Evolutionary conservation across 1,284 basidiomycete genomes (phyloP).

Genomic region (Cutaneotrichosporon cavernicola): DNA sequence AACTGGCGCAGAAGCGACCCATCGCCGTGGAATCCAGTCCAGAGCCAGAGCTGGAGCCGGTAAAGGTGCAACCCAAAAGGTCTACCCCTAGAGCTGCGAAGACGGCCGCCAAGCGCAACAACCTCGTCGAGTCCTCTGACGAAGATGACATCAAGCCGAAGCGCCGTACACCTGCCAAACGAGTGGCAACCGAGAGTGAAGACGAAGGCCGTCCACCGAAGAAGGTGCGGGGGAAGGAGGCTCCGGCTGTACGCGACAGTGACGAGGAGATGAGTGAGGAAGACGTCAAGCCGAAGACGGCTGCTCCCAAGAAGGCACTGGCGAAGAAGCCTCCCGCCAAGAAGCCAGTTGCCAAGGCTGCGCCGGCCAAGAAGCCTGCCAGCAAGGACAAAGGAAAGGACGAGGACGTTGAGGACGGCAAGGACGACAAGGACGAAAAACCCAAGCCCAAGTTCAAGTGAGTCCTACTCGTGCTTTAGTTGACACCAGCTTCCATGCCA

Average conservation of each 20-base stretch:
- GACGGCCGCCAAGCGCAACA: conserved; percentile 16
- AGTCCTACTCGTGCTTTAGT: conserved; percentile 21
- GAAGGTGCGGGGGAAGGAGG: conserved; percentile 19
- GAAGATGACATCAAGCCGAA: conserved; percentile 13
- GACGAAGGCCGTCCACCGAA: conserved; percentile 12
- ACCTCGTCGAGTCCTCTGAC: conserved; percentile 12
- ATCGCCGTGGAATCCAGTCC: conserved; percentile 16
- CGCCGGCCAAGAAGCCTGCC: conserved; percentile 10
- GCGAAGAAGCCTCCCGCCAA: conserved; percentile 39
- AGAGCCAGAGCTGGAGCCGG: conserved; percentile 22
- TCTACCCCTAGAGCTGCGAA: neutral
- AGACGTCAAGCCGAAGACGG: conserved; percentile 23
- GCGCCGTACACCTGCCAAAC: conserved; percentile 19
- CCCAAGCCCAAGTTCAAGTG: conserved; percentile 49
- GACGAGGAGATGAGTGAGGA: conserved; percentile 39
- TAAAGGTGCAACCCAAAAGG: conserved; percentile 11
- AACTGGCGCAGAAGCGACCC: conserved; percentile 17
- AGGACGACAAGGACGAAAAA: conserved; percentile 27
- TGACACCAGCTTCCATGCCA: conserved; percentile 55
- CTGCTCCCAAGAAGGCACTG: conserved; percentile 12
- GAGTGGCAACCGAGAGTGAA: conserved; percentile 1
- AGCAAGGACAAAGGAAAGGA: conserved; percentile 16
- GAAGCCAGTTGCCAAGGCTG: conserved; percentile 31
- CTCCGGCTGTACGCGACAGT: conserved; percentile 23
- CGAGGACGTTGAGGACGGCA: conserved; percentile 25